Conservation (phyloP, 805 yeast genomes). For the Kodamaea kakaduensis region DNA sequence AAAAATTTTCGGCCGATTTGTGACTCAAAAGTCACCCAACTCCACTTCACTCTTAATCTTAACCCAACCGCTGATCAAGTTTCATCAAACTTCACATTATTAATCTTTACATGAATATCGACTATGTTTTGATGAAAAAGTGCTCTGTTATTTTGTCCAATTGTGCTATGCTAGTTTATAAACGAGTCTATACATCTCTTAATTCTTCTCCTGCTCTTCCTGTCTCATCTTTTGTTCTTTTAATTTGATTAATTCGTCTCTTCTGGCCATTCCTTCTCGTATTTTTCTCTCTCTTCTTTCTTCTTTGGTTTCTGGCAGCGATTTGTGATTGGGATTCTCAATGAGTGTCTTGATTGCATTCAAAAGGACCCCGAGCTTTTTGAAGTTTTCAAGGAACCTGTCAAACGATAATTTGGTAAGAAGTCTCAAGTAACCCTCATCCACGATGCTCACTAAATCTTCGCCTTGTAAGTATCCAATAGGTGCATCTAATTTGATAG, state of each 20-base stretch:
- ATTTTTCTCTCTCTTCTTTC: slow-evolving; percentile 52
- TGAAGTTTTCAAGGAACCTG: slow-evolving; percentile 62
- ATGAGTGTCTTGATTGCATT: slow-evolving; percentile 36
- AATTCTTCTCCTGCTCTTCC: slow-evolving; percentile 9
- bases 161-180: too few relatives aligned
- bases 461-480: slow-evolving; percentile 50
- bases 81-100: too few relatives aligned
- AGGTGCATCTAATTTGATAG: slow-evolving; percentile 73
- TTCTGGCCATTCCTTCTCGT: slow-evolving; percentile 45
- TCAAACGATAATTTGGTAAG: slow-evolving; percentile 54
- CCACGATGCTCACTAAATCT: slow-evolving; percentile 43
- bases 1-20: slow-evolving; percentile 1
- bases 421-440: slow-evolving; percentile 46
- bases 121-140: too few relatives aligned
- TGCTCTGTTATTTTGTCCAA: too few relatives aligned
- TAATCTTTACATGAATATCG: too few relatives aligned
- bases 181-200: too few relatives aligned
- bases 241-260: slow-evolving; percentile 20
- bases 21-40: slow-evolving; percentile 7
- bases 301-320: slow-evolving; percentile 48
- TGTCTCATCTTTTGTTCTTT: slow-evolving; percentile 31
- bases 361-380: slow-evolving; percentile 49
- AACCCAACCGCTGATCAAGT: too few relatives aligned
- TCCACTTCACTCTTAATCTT: too few relatives aligned
- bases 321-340: slow-evolving; percentile 1